phyloP scores from a whole-genome alignment of 2,329 filamentous ascomycete genomes.

The Plenodomus tracheiphilus region DNA sequence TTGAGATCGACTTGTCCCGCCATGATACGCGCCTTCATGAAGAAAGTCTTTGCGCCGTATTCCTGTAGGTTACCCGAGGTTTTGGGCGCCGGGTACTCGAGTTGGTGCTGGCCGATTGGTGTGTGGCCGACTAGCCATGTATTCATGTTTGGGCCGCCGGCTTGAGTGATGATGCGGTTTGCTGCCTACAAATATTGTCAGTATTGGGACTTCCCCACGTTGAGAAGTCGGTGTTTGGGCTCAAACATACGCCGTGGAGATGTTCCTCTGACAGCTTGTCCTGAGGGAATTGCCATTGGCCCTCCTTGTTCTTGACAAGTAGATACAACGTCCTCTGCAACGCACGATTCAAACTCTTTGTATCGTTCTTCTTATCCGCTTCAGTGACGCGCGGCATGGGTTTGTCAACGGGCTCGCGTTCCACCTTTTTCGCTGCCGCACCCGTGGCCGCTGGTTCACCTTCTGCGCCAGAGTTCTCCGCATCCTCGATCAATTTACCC shows the following conservation, averaged over 20 bases:
- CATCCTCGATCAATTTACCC: constrained; percentile 73
- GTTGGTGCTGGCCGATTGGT: constrained; percentile 78
- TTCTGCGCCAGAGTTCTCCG: constrained; percentile 59
- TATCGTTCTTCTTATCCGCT: constrained; percentile 76
- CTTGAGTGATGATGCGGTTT: constrained; percentile 72
- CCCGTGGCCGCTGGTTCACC: constrained; percentile 41
- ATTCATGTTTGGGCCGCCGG: constrained; percentile 94
- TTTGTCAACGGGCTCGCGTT: constrained; percentile 69
- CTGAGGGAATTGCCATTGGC: constrained; percentile 80
- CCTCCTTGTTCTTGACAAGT: constrained; percentile 73
- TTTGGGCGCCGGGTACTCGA: constrained; percentile 52
- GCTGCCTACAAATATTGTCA: too few relatives aligned
- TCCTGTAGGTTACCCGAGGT: constrained; percentile 40
- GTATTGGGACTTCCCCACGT: too few relatives aligned
- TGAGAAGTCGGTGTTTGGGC: constrained; percentile 15
- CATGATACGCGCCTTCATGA: constrained; percentile 95
- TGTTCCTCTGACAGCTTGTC: constrained; percentile 73
- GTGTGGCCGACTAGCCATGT: constrained; percentile 94
- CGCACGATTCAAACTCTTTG: constrained; percentile 75
- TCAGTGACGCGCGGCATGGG: constrained; percentile 73
- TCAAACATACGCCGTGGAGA: constrained; percentile 72
- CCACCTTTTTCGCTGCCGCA: constrained; percentile 32
- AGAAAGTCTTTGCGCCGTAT: constrained; percentile 83
- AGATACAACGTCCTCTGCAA: constrained; percentile 86
- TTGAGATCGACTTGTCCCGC: constrained; percentile 86